Evolutionary conservation across 2,329 filamentous ascomycete species (phyloP).

Genomic region (Sporothrix dimorphospora): DNA sequence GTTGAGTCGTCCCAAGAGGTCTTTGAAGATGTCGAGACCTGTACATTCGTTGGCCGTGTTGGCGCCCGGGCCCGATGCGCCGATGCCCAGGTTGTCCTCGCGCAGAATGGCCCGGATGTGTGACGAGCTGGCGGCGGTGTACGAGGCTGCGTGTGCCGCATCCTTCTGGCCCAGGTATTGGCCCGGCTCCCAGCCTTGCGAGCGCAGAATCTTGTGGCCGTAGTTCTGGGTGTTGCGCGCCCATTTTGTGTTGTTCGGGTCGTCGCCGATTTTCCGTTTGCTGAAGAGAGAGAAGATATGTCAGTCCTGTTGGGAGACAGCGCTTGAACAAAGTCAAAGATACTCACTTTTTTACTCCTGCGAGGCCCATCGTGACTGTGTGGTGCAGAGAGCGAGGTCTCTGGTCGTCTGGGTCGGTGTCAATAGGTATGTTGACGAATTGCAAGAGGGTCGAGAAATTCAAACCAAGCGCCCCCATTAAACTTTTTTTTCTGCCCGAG

Average conservation of each 20-base stretch:
- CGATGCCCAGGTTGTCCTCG: constrained; percentile 88
- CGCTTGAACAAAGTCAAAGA: background rate
- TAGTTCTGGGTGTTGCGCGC: constrained; percentile 78
- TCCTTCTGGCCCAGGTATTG: constrained; percentile 77
- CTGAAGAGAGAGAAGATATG: constrained; percentile 23
- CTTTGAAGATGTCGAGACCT: constrained; percentile 83
- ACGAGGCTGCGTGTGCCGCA: constrained; percentile 72
- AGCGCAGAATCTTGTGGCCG: constrained; percentile 84
- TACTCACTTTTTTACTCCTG: constrained; percentile 66
- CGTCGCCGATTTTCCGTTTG: constrained; percentile 74
- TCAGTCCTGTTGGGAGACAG: background rate
- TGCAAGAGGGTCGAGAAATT: background rate
- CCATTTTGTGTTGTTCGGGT: constrained; percentile 97
- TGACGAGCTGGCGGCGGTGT: constrained; percentile 78
- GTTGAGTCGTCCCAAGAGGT: constrained; percentile 84
- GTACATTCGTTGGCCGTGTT: constrained; percentile 77
- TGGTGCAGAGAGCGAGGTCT: constrained; percentile 2
- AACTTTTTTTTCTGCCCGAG: constrained; percentile 29
- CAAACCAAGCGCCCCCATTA: background rate
- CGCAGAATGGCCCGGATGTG: constrained; percentile 86
- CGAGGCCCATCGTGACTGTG: constrained; percentile 63
- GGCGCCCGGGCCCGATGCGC: constrained; percentile 63
- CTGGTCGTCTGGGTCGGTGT: background rate
- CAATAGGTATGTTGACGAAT: background rate
- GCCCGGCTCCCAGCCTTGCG: constrained; percentile 90